These are phyloP conservation scores for Tulasnella sp. DNA, from an alignment of 768 basidiomycete species.

Conservation along the genomic window DNA sequence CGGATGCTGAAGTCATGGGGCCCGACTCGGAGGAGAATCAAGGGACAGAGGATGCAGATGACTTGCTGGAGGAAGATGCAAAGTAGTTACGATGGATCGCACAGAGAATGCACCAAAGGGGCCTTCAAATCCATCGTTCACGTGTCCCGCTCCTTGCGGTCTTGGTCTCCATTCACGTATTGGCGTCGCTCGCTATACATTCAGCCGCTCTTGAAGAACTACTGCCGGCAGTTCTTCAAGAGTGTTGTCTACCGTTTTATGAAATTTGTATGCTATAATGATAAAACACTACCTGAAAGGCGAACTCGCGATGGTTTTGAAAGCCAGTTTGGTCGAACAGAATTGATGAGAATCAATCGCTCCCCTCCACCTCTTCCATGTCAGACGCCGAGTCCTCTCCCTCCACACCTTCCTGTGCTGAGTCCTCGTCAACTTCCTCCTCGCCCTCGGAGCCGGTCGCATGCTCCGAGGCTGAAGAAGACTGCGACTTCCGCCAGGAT, in stretches of 20 bases:
- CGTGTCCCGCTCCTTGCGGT: no score
- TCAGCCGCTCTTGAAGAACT: no score
- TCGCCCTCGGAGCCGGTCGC: neutral
- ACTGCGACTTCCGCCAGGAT: neutral
- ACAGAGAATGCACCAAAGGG: no score
- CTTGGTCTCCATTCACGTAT: no score
- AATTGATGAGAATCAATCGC: neutral
- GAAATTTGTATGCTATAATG: neutral
- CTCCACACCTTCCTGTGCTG: neutral
- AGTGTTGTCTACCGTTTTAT: neutral
- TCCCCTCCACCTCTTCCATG: neutral
- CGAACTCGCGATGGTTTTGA: no score
- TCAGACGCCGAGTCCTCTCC: neutral
- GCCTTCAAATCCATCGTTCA: no score
- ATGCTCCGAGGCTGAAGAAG: neutral
- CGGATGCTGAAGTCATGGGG: neutral
- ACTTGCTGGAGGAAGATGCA: neutral
- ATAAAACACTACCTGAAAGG: neutral
- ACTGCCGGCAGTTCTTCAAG: no score
- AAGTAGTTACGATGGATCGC: neutral
- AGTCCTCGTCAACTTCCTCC: neutral
- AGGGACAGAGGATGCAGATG: neutral
- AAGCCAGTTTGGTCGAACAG: neutral
- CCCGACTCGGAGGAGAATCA: neutral
- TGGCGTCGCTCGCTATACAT: no score